Evolutionary conservation across 441 rosid genomes (phyloP).

Genomic region (Jatropha multifida): DNA sequence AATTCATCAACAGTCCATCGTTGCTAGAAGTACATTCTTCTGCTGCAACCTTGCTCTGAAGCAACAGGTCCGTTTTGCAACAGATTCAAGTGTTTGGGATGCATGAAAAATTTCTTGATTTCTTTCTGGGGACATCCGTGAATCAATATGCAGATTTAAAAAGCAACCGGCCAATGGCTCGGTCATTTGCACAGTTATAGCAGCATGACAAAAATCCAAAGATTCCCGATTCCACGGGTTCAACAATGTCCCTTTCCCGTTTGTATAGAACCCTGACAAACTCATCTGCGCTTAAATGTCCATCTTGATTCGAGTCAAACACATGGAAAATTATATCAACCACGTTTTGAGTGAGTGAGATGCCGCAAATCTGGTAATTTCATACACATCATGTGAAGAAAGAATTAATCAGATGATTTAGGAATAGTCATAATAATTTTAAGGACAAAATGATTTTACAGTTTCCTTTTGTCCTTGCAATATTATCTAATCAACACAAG

Average conservation of each 20-base stretch:
- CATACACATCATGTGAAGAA: background rate
- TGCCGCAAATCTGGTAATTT: constrained; percentile 59
- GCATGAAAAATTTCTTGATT: background rate
- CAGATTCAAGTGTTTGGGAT: background rate
- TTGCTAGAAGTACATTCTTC: background rate
- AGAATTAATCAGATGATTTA: background rate
- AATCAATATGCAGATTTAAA: constrained; percentile 10
- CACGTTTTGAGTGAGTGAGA: constrained; percentile 57
- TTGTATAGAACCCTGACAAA: constrained; percentile 58
- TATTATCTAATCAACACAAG: background rate
- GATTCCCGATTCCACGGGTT: constrained; percentile 45
- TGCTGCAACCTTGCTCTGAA: background rate
- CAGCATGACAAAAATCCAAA: constrained; percentile 47
- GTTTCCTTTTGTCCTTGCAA: no score
- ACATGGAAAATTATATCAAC: constrained; percentile 67
- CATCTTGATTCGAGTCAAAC: constrained; percentile 70
- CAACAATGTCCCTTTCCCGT: constrained; percentile 56
- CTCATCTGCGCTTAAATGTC: constrained; percentile 67
- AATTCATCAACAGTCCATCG: background rate
- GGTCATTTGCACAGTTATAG: constrained; percentile 39
- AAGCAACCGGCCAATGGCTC: constrained; percentile 29
- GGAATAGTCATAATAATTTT: background rate
- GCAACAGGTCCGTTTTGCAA: background rate
- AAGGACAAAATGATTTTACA: no score
- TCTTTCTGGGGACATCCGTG: background rate